These are phyloP conservation scores for Penicillium parvum DNA, from an alignment of 495 filamentous ascomycete species.

Conservation along the genomic window DNA sequence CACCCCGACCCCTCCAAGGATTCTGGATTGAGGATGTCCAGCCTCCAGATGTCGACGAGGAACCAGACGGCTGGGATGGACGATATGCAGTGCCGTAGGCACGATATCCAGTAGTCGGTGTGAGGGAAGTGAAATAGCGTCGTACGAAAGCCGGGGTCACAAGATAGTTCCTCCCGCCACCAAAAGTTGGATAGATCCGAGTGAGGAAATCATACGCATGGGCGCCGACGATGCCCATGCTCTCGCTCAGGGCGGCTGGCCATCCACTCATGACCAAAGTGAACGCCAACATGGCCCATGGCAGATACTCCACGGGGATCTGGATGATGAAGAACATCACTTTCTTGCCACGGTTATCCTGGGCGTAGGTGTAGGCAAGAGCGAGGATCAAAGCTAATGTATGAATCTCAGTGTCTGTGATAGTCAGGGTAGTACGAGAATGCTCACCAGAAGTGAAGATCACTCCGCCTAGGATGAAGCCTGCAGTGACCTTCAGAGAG, in stretches of 20 bases:
- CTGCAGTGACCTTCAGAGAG: constrained; percentile 44
- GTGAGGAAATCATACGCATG: constrained; percentile 85
- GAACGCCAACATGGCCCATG: constrained; percentile 67
- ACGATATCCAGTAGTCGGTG: constrained; percentile 26
- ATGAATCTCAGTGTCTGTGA: constrained; percentile 22
- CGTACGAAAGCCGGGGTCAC: constrained; percentile 63
- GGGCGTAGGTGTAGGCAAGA: constrained; percentile 72
- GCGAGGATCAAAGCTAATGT: constrained; percentile 66
- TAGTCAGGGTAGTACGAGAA: constrained; percentile 2
- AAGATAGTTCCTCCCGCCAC: constrained; percentile 68
- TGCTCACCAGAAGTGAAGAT: constrained; percentile 54
- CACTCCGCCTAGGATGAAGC: constrained; percentile 42
- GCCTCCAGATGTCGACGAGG: constrained; percentile 26
- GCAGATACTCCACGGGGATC: constrained; percentile 69
- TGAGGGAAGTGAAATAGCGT: constrained; percentile 52
- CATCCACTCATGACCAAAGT: constrained; percentile 57
- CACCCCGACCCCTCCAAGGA: constrained; percentile 61
- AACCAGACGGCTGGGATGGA: constrained; percentile 18
- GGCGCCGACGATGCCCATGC: constrained; percentile 71
- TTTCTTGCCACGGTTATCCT: constrained; percentile 72
- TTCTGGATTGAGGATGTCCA: constrained; percentile 36
- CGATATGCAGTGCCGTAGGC: constrained; percentile 58
- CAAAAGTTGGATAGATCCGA: constrained; percentile 76
- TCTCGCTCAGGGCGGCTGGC: constrained; percentile 47
- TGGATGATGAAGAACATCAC: constrained; percentile 70